Evolutionary conservation across 1,284 basidiomycete genomes (phyloP), one percentile per base, ranked within the genome.

Genomic region (Pulchroboletus neoregius): DNA sequence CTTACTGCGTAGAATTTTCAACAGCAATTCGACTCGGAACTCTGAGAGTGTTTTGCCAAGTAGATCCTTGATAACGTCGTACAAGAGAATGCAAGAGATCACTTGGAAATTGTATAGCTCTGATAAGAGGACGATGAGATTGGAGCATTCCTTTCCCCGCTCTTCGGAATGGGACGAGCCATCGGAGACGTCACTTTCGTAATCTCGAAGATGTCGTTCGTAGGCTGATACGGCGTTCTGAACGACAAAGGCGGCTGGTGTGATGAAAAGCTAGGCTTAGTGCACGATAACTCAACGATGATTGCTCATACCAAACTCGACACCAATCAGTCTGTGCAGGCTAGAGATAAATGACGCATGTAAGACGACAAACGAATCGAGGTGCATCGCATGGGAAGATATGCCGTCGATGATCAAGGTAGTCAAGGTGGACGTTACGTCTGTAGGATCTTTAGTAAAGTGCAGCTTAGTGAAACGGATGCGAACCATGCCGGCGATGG

Each of bases 91-190:
- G 49, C 85, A 91, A 1, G 91, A 92, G 37, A 98, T 79, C 20
- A 98, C 90, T 66, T 92, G 89, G 60, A 97, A 91, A 65, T 98
- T 98, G 73, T 98, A 98, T 30, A 99, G 71, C 63, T 98, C 92
- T 3, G 92, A 89, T 18, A 97, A 72, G 8, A 99, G 76, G 0
- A 91, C 82, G 27, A 94, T 76, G 24, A 99, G 70, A 65, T 99
- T 99, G 13, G 88, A 82, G 51, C 85, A 86, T 65, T 96, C 91
- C 67, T 97, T 97, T 26, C 87, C 86, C 8, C 70, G 58, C 7
- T 70, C 68, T 31, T 67, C 67, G 22, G 55, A 13, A 38, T 55
- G 45, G 24, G 39, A 22, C 27, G 40, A 52, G 27, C 50, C 45
- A 16, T 55, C 42, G 23, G 55, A 45, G 41, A 50, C 18, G 15